Conservation (phyloP, 2,329 filamentous ascomycete species). For the Fusarium haematococcum region DNA sequence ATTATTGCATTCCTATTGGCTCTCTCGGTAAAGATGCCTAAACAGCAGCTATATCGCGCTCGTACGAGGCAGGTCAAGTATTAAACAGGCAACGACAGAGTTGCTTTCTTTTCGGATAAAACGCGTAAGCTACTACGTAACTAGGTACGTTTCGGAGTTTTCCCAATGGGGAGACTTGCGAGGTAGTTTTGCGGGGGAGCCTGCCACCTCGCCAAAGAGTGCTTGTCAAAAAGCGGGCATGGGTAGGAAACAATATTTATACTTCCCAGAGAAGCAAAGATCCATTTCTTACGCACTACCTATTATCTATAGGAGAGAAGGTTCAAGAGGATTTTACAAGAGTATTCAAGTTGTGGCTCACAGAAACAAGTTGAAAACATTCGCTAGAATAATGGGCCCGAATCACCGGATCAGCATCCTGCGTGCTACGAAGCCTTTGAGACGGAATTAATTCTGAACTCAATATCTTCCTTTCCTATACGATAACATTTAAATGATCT, state of each 20-base stretch:
- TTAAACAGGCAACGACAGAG: background rate
- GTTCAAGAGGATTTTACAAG: background rate
- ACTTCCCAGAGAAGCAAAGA: background rate
- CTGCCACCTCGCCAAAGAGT: background rate
- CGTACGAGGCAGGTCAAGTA: background rate
- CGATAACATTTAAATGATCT: background rate
- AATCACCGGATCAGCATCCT: background rate
- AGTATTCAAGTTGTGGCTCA: too few relatives aligned
- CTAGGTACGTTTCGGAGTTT: background rate
- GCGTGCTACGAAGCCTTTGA: background rate
- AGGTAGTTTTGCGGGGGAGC: background rate
- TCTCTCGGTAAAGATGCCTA: background rate
- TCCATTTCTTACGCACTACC: too few relatives aligned
- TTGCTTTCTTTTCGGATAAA: background rate
- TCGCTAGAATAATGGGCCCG: background rate
- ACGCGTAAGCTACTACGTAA: background rate
- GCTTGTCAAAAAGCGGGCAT: background rate
- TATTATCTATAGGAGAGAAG: background rate
- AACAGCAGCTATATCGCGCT: background rate
- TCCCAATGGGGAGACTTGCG: background rate
- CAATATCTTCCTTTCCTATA: background rate
- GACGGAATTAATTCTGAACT: background rate
- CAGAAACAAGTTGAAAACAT: too few relatives aligned
- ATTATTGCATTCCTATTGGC: background rate
- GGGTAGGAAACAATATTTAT: background rate